These are phyloP conservation scores for Tubosaeta sp. DNA, from an alignment of 768 basidiomycete species.

Conservation along the genomic window DNA sequence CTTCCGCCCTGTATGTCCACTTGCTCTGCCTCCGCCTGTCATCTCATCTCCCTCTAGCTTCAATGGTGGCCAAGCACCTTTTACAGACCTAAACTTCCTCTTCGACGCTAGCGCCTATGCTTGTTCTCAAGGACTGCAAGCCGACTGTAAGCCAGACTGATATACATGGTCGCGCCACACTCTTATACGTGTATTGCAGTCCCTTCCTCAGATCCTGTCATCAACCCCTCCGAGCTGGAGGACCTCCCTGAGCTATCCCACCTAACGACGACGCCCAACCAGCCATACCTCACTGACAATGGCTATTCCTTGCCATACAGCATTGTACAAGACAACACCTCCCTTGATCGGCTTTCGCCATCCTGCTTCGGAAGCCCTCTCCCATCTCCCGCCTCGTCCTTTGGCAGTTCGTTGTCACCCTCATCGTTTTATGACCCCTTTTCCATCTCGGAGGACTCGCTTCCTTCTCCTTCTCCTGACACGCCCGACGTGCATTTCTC, in stretches of 20 bases:
- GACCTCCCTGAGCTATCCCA: slow-evolving; percentile 19
- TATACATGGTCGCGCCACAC: slow-evolving; percentile 12
- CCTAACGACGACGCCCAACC: slow-evolving; percentile 2
- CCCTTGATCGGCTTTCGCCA: slow-evolving; percentile 6
- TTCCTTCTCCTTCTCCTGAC: slow-evolving; percentile 16
- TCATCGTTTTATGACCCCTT: slow-evolving; percentile 7
- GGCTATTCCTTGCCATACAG: slow-evolving; percentile 5
- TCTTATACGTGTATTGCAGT: slow-evolving; percentile 8
- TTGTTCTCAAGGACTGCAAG: not conserved
- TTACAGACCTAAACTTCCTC: not conserved
- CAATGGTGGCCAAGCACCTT: not conserved
- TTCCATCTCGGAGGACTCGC: slow-evolving; percentile 21
- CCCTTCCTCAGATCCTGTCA: not conserved
- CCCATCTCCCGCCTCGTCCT: slow-evolving; percentile 27
- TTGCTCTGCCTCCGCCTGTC: slow-evolving; percentile 3
- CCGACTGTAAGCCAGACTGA: slow-evolving; percentile 6
- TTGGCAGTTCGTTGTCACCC: slow-evolving; percentile 22
- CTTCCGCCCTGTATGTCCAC: slow-evolving; percentile 12
- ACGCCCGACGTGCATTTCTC: slow-evolving; percentile 5
- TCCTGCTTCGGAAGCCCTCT: slow-evolving; percentile 11
- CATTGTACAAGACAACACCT: slow-evolving; percentile 12
- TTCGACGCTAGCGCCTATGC: not conserved
- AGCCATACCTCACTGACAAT: slow-evolving; percentile 7
- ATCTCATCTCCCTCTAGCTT: slow-evolving; percentile 16
- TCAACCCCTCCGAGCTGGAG: slow-evolving; percentile 8